A percentile compares a stretch with the other conserved stretches of the same genome.
phyloP scores from a whole-genome alignment of 2,329 filamentous ascomycete species.

The Fusarium sp. region DNA sequence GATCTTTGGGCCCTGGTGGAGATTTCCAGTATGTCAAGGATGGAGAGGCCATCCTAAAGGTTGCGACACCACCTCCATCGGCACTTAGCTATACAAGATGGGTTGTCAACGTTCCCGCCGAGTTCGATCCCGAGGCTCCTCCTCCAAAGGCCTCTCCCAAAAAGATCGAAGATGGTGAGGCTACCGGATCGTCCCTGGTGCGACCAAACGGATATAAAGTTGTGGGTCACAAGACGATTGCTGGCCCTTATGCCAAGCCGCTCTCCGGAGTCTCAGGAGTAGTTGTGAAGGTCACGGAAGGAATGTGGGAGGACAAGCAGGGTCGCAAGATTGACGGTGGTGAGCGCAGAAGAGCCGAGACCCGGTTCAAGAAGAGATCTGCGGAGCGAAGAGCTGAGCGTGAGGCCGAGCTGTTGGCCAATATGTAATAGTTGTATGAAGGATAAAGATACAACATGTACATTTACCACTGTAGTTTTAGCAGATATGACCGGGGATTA shows the following conservation, averaged over 20 bases:
- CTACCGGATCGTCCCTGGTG: constrained; percentile 32
- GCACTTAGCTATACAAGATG: constrained; percentile 61
- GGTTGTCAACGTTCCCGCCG: constrained; percentile 68
- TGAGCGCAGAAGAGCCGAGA: constrained; percentile 88
- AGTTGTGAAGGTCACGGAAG: constrained; percentile 79
- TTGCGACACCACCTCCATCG: constrained; percentile 57
- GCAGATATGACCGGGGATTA: constrained; percentile 38
- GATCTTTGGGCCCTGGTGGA: constrained; percentile 83
- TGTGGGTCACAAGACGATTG: constrained; percentile 75
- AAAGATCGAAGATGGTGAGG: not conserved
- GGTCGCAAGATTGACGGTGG: constrained; percentile 96
- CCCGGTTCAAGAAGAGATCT: constrained; percentile 86
- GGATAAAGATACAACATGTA: constrained; percentile 43
- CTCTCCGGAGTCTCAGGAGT: constrained; percentile 75
- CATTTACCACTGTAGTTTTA: constrained; percentile 50
- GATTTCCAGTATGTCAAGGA: constrained; percentile 79
- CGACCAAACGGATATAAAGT: constrained; percentile 69
- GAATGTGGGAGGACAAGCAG: constrained; percentile 90
- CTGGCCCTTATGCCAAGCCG: constrained; percentile 79
- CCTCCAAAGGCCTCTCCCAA: constrained; percentile 42
- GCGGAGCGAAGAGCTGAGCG: constrained; percentile 80
- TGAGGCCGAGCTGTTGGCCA: constrained; percentile 56
- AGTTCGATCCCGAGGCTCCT: constrained; percentile 49
- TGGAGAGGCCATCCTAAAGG: constrained; percentile 64
- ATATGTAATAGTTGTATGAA: constrained; percentile 47